Conservation (phyloP, 2,329 filamentous ascomycete species). For the Fusarium protoensiforme region DNA sequence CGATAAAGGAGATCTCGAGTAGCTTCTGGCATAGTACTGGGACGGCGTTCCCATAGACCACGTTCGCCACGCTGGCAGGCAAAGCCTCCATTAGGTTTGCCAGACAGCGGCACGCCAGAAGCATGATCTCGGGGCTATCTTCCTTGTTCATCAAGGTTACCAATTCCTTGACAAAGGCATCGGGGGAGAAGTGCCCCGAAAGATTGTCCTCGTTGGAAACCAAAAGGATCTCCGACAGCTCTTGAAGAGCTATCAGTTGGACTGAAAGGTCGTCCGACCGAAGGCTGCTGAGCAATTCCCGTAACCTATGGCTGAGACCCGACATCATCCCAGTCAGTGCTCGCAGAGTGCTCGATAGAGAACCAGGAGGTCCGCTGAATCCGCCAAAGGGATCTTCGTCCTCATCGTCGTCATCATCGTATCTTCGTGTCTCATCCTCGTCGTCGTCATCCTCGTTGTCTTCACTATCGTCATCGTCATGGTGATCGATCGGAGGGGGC, state of each 20-base stretch:
- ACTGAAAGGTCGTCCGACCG: slow-evolving; percentile 88
- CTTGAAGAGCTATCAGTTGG: slow-evolving; percentile 91
- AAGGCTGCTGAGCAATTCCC: slow-evolving; percentile 80
- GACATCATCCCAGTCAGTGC: slow-evolving; percentile 94
- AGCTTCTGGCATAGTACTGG: slow-evolving; percentile 95
- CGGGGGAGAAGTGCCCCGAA: slow-evolving; percentile 92
- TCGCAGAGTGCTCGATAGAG: slow-evolving; percentile 82
- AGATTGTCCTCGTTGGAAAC: slow-evolving; percentile 98
- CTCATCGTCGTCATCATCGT: slow-evolving; percentile 69
- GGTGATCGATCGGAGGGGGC: slow-evolving; percentile 49
- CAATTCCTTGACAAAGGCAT: slow-evolving; percentile 94
- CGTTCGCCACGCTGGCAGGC: slow-evolving; percentile 90
- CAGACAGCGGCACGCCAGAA: slow-evolving; percentile 92
- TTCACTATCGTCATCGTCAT: slow-evolving; percentile 53
- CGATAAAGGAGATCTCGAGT: slow-evolving; percentile 95
- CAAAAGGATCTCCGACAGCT: slow-evolving; percentile 90
- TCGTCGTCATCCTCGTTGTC: slow-evolving; percentile 47
- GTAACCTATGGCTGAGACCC: slow-evolving; percentile 80
- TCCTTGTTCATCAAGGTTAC: slow-evolving; percentile 93
- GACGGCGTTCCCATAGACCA: slow-evolving; percentile 97
- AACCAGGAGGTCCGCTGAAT: slow-evolving; percentile 73
- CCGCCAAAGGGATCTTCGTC: slow-evolving; percentile 72
- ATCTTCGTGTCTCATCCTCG: slow-evolving; percentile 52
- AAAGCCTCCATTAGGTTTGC: slow-evolving; percentile 98
- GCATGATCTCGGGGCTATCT: slow-evolving; percentile 96